Evolutionary conservation across 139 green algal species (phyloP).

Genomic region (Desmodesmus armatus): DNA sequence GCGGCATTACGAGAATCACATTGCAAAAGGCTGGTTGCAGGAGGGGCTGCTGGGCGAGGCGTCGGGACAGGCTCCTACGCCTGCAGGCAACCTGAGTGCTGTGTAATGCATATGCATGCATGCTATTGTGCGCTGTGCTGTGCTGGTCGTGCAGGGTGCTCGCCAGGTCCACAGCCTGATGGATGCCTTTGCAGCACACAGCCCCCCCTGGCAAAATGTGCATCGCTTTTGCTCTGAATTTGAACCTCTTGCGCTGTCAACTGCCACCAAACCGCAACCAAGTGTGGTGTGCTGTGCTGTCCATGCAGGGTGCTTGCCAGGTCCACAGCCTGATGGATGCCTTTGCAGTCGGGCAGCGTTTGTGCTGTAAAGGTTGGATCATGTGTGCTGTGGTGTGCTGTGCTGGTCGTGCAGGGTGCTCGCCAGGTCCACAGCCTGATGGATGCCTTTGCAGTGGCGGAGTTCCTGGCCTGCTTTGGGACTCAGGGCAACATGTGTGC

Average conservation of each 20-base stretch:
- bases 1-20: no score
- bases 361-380: background rate
- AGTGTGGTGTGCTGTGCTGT: no score
- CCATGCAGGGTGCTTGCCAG: background rate
- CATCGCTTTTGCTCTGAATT: no score
- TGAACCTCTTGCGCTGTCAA: background rate
- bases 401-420: background rate
- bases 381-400: background rate
- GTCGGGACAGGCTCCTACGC: conserved; percentile 14
- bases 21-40: no score
- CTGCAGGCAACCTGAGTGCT: conserved; percentile 37
- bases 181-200: conserved; percentile 48
- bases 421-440: conserved; percentile 46
- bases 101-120: background rate
- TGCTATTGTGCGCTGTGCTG: background rate
- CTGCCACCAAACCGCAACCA: no score
- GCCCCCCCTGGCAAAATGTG: conserved; percentile 15
- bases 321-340: conserved; percentile 55
- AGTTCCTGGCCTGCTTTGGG: conserved; percentile 49
- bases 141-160: background rate
- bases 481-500: no score
- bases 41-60: conserved; percentile 30
- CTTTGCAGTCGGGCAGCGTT: conserved; percentile 47
- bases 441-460: conserved; percentile 49
- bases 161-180: conserved; percentile 46